Conservation (phyloP, 176 grass and related monocot species). For the Carex pumila region DNA sequence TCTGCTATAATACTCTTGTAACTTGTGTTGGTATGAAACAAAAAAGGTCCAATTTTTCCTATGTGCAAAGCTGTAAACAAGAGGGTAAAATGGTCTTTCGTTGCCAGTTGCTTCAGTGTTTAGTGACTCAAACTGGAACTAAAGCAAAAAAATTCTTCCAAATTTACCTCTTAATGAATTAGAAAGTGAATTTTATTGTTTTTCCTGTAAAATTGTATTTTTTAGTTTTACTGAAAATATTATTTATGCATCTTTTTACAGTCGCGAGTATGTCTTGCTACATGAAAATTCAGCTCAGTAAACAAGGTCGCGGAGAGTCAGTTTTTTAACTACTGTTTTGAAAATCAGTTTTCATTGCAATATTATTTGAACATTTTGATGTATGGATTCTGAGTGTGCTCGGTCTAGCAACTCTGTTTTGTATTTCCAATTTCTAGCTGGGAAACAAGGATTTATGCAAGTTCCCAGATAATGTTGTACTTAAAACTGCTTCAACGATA, state of each 20-base stretch:
- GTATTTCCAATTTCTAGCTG: neutral
- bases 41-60: neutral
- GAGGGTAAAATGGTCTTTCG: neutral
- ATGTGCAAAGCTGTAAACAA: neutral
- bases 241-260: conserved; percentile 23
- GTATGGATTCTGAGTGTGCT: neutral
- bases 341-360: neutral
- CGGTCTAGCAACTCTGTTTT: neutral
- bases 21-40: neutral
- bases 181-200: neutral
- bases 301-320: conserved; percentile 3
- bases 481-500: neutral
- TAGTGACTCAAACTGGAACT: neutral
- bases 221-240: neutral
- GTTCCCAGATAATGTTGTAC: neutral
- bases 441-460: neutral
- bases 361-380: neutral
- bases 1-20: neutral
- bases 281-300: conserved; percentile 59
- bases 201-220: neutral
- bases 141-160: neutral
- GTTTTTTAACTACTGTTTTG: neutral
- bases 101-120: neutral
- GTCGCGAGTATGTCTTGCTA: conserved; percentile 88
- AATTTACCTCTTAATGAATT: neutral